Evolutionary conservation across 371 early-diverging fungal genomes (phyloP).

Genomic region (Mortierella sp.): DNA sequence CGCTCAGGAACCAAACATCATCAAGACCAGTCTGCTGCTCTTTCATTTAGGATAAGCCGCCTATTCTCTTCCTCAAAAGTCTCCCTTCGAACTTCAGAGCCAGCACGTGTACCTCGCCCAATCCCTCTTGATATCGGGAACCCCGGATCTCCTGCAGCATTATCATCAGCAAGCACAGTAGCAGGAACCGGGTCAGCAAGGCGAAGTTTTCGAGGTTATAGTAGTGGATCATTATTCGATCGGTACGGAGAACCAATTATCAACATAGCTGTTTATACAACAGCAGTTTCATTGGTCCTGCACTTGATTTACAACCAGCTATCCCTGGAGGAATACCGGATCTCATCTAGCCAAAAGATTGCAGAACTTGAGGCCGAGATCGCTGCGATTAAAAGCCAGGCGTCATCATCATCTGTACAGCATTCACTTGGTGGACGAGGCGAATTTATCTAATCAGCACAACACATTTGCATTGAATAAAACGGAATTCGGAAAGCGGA

Average conservation of each 20-base stretch:
- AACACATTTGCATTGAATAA: neutral
- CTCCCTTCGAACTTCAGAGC: conserved; percentile 9
- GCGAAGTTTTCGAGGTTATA: conserved; percentile 6
- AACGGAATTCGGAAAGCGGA: too few relatives aligned
- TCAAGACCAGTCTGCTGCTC: neutral
- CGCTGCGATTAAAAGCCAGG: conserved; percentile 20
- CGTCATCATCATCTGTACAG: conserved; percentile 6
- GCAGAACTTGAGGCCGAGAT: conserved; percentile 50
- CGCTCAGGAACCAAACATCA: conserved; percentile 7
- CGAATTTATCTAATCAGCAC: conserved; percentile 43
- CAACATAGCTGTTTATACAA: conserved; percentile 35
- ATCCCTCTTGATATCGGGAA: conserved; percentile 56
- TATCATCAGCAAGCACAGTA: conserved; percentile 1
- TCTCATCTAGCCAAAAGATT: conserved; percentile 28
- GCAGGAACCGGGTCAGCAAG: conserved; percentile 1
- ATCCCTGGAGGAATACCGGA: conserved; percentile 44
- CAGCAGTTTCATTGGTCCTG: conserved; percentile 30
- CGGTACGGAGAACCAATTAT: conserved; percentile 43
- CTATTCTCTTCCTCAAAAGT: conserved; percentile 26
- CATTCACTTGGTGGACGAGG: conserved; percentile 53
- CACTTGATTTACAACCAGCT: conserved; percentile 39
- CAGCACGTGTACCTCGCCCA: conserved; percentile 38
- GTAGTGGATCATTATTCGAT: conserved; percentile 25
- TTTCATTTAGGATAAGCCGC: conserved; percentile 18
- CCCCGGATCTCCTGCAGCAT: conserved; percentile 5